Evolutionary conservation across 129 eudicot genomes (phyloP).

Genomic region (Centella asiatica): DNA sequence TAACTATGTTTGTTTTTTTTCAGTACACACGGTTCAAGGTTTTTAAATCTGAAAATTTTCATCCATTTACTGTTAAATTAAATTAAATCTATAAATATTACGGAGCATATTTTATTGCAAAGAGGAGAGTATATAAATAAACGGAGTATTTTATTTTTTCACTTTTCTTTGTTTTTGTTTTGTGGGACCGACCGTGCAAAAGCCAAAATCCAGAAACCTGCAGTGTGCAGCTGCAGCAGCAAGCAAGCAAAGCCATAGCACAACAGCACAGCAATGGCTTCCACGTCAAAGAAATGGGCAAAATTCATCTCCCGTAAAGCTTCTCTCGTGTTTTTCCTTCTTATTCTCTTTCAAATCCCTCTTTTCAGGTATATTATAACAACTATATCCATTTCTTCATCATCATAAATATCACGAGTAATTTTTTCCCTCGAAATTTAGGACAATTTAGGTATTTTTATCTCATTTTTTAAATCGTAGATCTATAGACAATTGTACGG

Average conservation of each 20-base stretch:
- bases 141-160: too few species aligned
- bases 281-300: constrained; percentile 34
- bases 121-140: too few species aligned
- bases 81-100: too few species aligned
- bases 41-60: too few species aligned
- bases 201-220: background rate
- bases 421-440: background rate
- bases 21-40: too few species aligned
- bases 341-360: constrained; percentile 42
- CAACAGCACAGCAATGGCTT: too few species aligned
- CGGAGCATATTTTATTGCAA: too few species aligned
- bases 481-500: background rate
- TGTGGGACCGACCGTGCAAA: background rate
- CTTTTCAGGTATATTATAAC: constrained; percentile 38
- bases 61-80: too few species aligned
- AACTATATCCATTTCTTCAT: background rate
- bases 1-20: too few species aligned
- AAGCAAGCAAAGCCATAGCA: too few species aligned
- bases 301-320: constrained; percentile 22
- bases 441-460: background rate
- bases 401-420: too few species aligned
- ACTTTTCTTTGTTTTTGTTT: too few species aligned
- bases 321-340: constrained; percentile 24
- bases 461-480: background rate
- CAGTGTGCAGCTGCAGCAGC: background rate